A percentile compares a stretch with the other conserved stretches of the same genome.
These are phyloP conservation scores for Avicennia marina DNA, from an alignment of 257 asterid genomes.

Conservation along the genomic window DNA sequence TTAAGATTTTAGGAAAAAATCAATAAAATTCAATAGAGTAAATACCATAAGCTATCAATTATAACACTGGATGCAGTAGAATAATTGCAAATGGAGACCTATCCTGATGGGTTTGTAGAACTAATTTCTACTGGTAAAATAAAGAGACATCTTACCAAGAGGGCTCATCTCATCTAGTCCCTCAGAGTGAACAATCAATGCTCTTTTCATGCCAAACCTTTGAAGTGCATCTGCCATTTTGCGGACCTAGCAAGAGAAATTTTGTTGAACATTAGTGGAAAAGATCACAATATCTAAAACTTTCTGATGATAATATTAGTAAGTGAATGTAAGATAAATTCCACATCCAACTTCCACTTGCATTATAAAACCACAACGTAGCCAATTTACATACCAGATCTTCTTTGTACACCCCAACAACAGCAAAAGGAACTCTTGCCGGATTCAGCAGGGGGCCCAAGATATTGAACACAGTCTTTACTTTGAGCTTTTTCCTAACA, in stretches of 20 bases:
- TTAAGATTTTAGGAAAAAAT: neutral
- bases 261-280: no score
- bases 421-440: constrained; percentile 63
- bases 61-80: no score
- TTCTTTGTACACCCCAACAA: constrained; percentile 61
- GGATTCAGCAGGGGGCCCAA: constrained; percentile 75
- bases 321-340: no score
- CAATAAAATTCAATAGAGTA: no score
- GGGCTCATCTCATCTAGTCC: constrained; percentile 82
- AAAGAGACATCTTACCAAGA: constrained; percentile 43
- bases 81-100: no score
- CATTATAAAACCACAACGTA: no score
- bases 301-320: no score
- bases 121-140: neutral
- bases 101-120: no score
- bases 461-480: constrained; percentile 64
- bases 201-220: constrained; percentile 63
- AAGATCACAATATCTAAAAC: no score
- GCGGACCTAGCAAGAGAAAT: constrained; percentile 34
- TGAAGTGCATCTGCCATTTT: constrained; percentile 70
- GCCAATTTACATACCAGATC: constrained; percentile 40
- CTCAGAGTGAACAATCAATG: constrained; percentile 67
- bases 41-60: no score
- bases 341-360: no score
- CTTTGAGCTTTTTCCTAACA: constrained; percentile 57